Conservation (phyloP, 306 rosid genomes). For the Castanea crenata region DNA sequence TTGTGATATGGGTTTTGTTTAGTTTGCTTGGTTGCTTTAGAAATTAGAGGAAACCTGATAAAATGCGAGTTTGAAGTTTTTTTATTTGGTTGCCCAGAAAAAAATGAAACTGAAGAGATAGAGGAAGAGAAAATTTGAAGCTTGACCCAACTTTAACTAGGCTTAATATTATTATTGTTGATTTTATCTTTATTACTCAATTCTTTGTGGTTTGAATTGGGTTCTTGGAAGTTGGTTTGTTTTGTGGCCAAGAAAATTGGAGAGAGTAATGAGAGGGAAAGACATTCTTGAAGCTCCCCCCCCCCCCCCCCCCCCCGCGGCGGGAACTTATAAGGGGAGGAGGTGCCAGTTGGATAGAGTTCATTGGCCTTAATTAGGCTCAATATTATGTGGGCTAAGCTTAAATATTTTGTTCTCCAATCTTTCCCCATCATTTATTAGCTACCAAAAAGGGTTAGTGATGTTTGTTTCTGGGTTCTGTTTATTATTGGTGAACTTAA, state of each 20-base stretch:
- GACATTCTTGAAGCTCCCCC: too few relatives aligned
- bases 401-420: background rate
- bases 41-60: background rate
- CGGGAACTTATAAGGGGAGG: too few relatives aligned
- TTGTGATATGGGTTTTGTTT: background rate
- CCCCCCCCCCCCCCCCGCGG: too few relatives aligned
- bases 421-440: background rate
- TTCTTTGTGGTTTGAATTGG: background rate
- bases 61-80: background rate
- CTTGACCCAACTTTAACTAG: background rate
- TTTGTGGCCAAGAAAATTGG: background rate
- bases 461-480: background rate
- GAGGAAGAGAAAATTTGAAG: background rate
- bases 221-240: background rate
- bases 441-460: background rate
- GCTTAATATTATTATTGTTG: background rate
- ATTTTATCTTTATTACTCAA: too few relatives aligned
- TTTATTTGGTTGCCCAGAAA: background rate
- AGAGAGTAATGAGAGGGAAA: background rate
- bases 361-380: background rate
- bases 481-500: background rate
- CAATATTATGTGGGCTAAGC: background rate
- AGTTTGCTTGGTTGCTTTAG: conserved; percentile 1
- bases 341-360: too few relatives aligned
- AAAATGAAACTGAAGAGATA: background rate